Conservation (phyloP, 495 filamentous ascomycete species). For the Trichodelitschia bisporula region DNA sequence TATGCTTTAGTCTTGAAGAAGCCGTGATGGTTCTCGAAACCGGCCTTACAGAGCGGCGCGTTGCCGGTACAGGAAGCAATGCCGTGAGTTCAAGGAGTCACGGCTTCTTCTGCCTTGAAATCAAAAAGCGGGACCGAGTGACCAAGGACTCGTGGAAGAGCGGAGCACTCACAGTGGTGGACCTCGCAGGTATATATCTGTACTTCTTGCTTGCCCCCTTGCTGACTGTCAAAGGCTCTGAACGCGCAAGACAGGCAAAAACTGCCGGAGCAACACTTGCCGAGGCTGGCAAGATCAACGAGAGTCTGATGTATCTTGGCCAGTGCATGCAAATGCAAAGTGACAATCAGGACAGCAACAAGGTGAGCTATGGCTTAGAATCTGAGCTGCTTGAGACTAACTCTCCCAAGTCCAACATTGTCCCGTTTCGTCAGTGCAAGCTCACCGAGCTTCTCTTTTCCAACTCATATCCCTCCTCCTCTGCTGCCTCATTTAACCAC, state of each 20-base stretch:
- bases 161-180: slow-evolving; percentile 68
- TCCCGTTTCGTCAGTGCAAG: slow-evolving; percentile 89
- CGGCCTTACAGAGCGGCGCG: slow-evolving; percentile 63
- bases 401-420: slow-evolving; percentile 35
- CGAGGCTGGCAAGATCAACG: slow-evolving; percentile 95
- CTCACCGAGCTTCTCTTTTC: slow-evolving; percentile 90
- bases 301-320: slow-evolving; percentile 90
- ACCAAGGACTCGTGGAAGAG: slow-evolving; percentile 41
- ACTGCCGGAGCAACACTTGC: slow-evolving; percentile 77
- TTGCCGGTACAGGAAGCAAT: slow-evolving; percentile 77
- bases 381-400: slow-evolving; percentile 1
- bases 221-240: slow-evolving; percentile 32
- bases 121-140: slow-evolving; percentile 51
- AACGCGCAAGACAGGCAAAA: slow-evolving; percentile 79
- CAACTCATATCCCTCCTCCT: slow-evolving; percentile 65
- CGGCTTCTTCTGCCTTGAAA: slow-evolving; percentile 88
- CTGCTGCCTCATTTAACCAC: slow-evolving; percentile 17
- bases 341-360: slow-evolving; percentile 43
- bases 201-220: background rate
- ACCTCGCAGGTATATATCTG: slow-evolving; percentile 46
- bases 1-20: slow-evolving; percentile 64
- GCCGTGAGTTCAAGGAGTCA: slow-evolving; percentile 75
- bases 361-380: slow-evolving; percentile 25
- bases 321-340: slow-evolving; percentile 95
- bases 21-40: slow-evolving; percentile 80